A percentile compares a stretch with the other conserved stretches of the same genome.
phyloP scores from a whole-genome alignment of 176 grass and related monocot genomes.

The Carex kokanica region DNA sequence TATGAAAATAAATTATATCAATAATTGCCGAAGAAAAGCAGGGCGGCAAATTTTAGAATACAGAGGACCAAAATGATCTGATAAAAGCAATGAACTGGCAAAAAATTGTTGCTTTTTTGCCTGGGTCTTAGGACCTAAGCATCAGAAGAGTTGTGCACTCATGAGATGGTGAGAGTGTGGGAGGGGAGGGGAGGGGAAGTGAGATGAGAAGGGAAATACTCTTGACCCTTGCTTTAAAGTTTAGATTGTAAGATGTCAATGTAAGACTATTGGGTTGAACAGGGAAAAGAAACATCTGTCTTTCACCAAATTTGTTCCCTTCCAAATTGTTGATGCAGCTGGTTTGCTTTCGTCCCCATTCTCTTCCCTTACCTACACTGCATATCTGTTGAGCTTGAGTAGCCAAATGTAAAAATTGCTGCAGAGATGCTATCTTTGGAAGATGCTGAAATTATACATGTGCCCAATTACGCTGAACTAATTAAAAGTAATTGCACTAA shows the following conservation, averaged over 20 bases:
- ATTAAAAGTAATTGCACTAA: not conserved
- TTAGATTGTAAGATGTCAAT: not conserved
- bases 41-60: not conserved
- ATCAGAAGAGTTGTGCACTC: not conserved
- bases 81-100: not conserved
- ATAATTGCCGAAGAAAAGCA: not conserved
- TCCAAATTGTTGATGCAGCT: not conserved
- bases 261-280: not conserved
- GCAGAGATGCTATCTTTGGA: not conserved
- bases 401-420: not conserved
- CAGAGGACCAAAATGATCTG: not conserved
- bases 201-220: not conserved
- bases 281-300: not conserved
- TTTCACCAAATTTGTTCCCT: not conserved
- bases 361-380: not conserved
- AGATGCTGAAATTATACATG: not conserved
- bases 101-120: not conserved
- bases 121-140: not conserved
- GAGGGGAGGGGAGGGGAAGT: not conserved
- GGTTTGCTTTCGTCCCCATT: not conserved
- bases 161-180: not conserved
- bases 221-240: not conserved
- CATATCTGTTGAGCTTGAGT: not conserved
- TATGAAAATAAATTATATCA: not conserved
- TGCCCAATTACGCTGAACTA: not conserved